phyloP scores from a whole-genome alignment of 208 protist genomes.

The Trypanosoma melophagium region DNA sequence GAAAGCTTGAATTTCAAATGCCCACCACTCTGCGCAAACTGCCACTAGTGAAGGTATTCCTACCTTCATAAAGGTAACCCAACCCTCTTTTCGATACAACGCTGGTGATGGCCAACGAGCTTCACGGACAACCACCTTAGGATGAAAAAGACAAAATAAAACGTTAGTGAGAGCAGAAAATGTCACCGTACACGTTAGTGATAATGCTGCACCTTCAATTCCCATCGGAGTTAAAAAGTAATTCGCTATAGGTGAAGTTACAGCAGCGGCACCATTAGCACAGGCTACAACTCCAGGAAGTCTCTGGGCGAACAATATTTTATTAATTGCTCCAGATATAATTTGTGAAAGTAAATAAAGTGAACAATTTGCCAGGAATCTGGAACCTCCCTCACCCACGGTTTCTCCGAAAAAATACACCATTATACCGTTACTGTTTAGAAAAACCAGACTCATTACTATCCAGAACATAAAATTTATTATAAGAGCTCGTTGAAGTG shows the following conservation, averaged over 20 bases:
- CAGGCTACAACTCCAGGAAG: slow-evolving; percentile 44
- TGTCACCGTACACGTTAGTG: slow-evolving; percentile 36
- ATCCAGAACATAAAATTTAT: slow-evolving; percentile 42
- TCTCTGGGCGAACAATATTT: slow-evolving; percentile 68
- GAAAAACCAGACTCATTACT: slow-evolving; percentile 56
- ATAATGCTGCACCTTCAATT: slow-evolving; percentile 50
- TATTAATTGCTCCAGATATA: slow-evolving; percentile 56
- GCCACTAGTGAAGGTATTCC: slow-evolving; percentile 56
- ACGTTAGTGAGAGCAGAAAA: slow-evolving; percentile 43
- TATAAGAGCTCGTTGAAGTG: slow-evolving; percentile 56
- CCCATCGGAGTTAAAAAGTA: slow-evolving; percentile 62
- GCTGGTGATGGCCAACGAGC: slow-evolving; percentile 58
- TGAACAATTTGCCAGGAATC: slow-evolving; percentile 53
- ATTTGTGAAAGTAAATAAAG: slow-evolving; percentile 61
- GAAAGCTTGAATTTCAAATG: slow-evolving; percentile 65
- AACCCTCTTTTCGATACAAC: slow-evolving; percentile 38
- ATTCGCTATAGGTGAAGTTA: slow-evolving; percentile 48
- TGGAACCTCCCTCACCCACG: slow-evolving; percentile 38
- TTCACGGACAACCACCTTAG: slow-evolving; percentile 44
- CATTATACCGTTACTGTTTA: slow-evolving; percentile 39
- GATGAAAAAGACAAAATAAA: slow-evolving; percentile 47
- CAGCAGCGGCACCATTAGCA: slow-evolving; percentile 49
- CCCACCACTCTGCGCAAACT: slow-evolving; percentile 77
- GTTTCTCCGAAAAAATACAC: slow-evolving; percentile 41
- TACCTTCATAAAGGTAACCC: slow-evolving; percentile 50